Conservation (phyloP, 257 asterid genomes). For the Solanum gandarillasii region DNA sequence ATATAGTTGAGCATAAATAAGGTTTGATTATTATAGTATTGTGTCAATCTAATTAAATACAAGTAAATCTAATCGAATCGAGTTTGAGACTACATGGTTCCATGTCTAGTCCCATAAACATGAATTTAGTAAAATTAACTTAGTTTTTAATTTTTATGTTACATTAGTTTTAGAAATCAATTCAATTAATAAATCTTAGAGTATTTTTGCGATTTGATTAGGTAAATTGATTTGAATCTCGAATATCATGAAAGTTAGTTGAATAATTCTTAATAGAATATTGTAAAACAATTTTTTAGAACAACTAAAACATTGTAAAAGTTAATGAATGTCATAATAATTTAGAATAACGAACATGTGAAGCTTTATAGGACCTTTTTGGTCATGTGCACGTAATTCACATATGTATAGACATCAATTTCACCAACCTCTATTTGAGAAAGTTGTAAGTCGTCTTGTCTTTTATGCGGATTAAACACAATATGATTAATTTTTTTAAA, state of each 20-base stretch:
- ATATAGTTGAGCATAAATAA: not conserved
- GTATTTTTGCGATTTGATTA: not conserved
- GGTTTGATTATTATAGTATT: not conserved
- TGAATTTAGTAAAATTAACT: not conserved
- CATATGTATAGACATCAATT: not conserved
- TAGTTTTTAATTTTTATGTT: not conserved
- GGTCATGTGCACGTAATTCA: not conserved
- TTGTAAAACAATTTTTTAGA: no score
- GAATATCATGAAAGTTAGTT: not conserved
- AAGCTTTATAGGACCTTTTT: not conserved
- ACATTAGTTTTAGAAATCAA: not conserved
- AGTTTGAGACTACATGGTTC: rapidly evolving
- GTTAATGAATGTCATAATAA: not conserved
- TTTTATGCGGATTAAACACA: not conserved
- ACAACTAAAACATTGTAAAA: not conserved
- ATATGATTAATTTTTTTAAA: not conserved
- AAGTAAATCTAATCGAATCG: not conserved
- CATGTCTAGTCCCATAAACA: rapidly evolving
- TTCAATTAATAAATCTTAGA: not conserved
- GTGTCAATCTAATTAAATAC: not conserved
- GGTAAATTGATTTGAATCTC: not conserved
- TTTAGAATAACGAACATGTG: not conserved
- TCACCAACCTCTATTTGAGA: rapidly evolving
- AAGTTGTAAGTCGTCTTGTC: no score
- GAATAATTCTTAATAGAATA: not conserved